Conservation (phyloP, 495 filamentous ascomycete species). For the Jackrogersella multiformis region DNA sequence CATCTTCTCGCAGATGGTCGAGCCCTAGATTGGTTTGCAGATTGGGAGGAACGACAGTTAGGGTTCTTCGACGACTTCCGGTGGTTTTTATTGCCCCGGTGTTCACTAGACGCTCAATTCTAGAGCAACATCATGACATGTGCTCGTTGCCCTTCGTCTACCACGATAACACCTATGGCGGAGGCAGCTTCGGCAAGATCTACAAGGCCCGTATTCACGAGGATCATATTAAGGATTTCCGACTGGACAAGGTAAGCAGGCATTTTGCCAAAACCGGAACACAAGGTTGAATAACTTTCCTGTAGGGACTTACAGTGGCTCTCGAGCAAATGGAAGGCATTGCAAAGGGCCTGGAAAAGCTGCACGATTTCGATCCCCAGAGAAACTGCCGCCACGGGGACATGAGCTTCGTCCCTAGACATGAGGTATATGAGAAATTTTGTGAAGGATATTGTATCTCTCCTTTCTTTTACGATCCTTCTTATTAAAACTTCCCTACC, state of each 20-base stretch:
- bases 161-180: background rate
- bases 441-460: too few species aligned
- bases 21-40: background rate
- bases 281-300: background rate
- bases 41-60: background rate
- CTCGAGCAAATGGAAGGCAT: background rate
- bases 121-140: background rate
- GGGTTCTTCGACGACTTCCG: background rate
- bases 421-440: too few species aligned
- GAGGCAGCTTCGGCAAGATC: background rate
- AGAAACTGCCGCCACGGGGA: background rate
- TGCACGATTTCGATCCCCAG: background rate
- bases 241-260: background rate
- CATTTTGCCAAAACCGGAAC: background rate
- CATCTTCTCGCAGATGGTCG: background rate
- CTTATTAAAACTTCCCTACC: too few species aligned
- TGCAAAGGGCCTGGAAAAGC: background rate
- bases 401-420: too few species aligned
- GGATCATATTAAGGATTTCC: background rate
- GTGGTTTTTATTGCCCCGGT: constrained; percentile 1
- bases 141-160: background rate
- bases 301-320: background rate
- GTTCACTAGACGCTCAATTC: background rate
- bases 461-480: too few species aligned
- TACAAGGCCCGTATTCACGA: background rate